Evolutionary conservation across 2,329 filamentous ascomycete genomes (phyloP), one percentile per base, ranked within the genome.

Genomic region (Verticillium zaregamsianum): DNA sequence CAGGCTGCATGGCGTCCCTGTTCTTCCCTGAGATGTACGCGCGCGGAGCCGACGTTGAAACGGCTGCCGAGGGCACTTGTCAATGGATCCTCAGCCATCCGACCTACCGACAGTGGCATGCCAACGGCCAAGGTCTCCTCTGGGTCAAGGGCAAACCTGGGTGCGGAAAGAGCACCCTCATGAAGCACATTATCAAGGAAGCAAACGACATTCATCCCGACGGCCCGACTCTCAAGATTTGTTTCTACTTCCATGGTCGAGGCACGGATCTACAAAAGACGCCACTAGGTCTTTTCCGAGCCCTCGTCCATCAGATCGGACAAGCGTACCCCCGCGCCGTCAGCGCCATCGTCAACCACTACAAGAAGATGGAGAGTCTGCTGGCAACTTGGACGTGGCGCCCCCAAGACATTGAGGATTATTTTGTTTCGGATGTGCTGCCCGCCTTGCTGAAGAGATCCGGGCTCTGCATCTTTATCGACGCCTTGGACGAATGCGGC

Each of bases 111-210:
- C 59, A 9, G 11, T 76, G 73, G 73, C 32, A 60, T 4, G 3
- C 5, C 0, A 1, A 37, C 0, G 15, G 67, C 9, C 56, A 23
- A 20, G 68, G 65, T 3, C 5, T 76, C 0, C 71, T 77, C 3
- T 78, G 73, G 74, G 72, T 79, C 39, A 75, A 74, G 57, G 77
- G 77, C 2, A 76, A 78, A 31, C 75, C 77, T 3, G 76, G 76
- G 6, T 71, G 72, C 1, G 76, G 76, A 2, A 79, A 79, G 59
- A 77, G 75, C 5, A 79, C 75, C 2, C 61, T 79, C 35, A 66
- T 79, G 57, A 68, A 67, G 37, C 63, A 69, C 54, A 45, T 28
- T 63, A 40, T 58, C 66, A 40, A 23, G 45, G 35, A 54, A 64
- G n/a, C 45, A 20, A 52, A 23, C 11, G 45, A 52, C 20, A 8